Base-by-base conservation (phyloP, 192 early-diverging fungal species). In the Coemansia sp. region DNA sequence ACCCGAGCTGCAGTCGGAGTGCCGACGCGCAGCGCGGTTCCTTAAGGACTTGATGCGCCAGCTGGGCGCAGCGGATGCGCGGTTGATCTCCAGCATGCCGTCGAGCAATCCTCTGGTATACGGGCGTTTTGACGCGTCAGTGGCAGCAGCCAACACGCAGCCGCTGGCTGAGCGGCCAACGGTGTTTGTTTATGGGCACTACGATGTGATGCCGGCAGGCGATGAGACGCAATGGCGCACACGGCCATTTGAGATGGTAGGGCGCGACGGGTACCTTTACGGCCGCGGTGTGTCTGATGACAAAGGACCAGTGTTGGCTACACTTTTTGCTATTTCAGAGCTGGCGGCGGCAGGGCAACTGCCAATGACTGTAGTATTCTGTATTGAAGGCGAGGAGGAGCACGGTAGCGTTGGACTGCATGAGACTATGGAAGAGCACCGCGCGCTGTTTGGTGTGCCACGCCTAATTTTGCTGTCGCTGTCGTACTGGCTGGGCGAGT, bases 361-460 rank as follows among this genome's bases (percentile, higher is more conserved):
- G 49, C 77, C 83, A 49, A 72, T 86, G 14, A 84, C 89, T 32
- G 89, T 92, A 6, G 86, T 86, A 38, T 90, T 92, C 60, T 81
- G 89, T 72, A 88, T 92, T 29, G 90, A 92, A 66, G 90, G 90
- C 41, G 90, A 92, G 69, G 90, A 92, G 65, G 90, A 92, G 64
- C 85, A 85, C 59, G 89, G 90, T 25, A 90, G 89, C 62, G 67
- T 80, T 5, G 90, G 90, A 0, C 84, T 92, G 58, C 82, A 78
- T 63, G 82, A 87, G 29, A 85, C 87, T 4, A 75, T 90, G 5
- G 83, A 79, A 24, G 70, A 43, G 17, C 62, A 73, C 43, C 72
- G 82, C 2, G 69, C 53, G 25, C 38, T 74, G 51, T 67, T 73
- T 25, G 60, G 66, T 41, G 64, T 41, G 25, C 75, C 75, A 50